phyloP scores from a whole-genome alignment of 2,329 filamentous ascomycete genomes.

The Fusarium illudens region DNA sequence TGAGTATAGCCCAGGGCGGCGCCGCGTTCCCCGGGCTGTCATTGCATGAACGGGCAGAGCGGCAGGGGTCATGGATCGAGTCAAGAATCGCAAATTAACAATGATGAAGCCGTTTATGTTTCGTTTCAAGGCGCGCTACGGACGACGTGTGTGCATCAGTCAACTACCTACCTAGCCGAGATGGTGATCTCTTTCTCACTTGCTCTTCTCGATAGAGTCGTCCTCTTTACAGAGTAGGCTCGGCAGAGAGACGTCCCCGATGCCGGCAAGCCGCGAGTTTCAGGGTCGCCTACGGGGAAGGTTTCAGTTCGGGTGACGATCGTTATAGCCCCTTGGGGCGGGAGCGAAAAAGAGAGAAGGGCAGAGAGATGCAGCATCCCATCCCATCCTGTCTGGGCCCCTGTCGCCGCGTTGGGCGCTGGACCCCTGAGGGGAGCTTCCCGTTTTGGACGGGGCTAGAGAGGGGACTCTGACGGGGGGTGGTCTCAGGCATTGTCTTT shows the following conservation, averaged over 20 bases:
- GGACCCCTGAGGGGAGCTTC: constrained; percentile 13
- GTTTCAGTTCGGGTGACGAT: constrained; percentile 17
- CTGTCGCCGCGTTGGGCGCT: background rate
- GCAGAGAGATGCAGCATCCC: background rate
- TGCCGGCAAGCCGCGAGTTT: background rate
- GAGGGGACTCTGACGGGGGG: background rate
- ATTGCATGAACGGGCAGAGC: constrained; percentile 17
- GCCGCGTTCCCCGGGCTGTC: background rate
- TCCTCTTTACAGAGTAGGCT: too few relatives aligned
- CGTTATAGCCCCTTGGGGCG: constrained; percentile 11
- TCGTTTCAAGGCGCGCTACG: constrained; percentile 24
- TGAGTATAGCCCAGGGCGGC: constrained; percentile 6
- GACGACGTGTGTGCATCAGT: constrained; percentile 1
- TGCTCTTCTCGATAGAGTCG: background rate
- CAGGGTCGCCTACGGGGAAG: background rate
- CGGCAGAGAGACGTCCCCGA: background rate
- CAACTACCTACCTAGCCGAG: background rate
- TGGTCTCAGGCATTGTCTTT: background rate
- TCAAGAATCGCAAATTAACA: background rate
- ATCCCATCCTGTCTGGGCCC: background rate
- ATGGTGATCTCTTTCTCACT: background rate
- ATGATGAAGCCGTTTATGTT: constrained; percentile 15
- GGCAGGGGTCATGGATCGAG: background rate
- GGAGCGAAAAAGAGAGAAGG: background rate
- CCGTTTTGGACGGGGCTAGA: background rate